A percentile compares a stretch with the other conserved stretches of the same genome.
Conservation (phyloP, 768 basidiomycete species). For the Mrakia gelida region DNA sequence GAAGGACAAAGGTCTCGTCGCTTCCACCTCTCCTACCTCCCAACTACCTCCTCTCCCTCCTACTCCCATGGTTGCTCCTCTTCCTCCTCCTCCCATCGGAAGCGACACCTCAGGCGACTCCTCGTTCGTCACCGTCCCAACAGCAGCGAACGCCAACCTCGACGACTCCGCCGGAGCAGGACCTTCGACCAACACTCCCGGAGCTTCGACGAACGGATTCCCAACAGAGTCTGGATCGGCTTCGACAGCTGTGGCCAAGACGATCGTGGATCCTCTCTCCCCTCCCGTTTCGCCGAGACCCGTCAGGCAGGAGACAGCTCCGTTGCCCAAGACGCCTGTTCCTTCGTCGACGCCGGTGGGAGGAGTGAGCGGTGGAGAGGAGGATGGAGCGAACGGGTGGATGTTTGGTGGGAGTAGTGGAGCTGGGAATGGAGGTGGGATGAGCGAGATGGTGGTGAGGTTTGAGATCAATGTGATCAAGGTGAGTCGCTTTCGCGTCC, state of each 20-base stretch:
- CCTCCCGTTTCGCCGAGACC: conserved; percentile 30
- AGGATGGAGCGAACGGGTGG: conserved; percentile 45
- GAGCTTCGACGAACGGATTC: background rate
- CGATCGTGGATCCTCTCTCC: conserved; percentile 29
- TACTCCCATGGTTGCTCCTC: background rate
- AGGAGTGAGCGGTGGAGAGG: conserved; percentile 23
- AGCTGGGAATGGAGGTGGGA: conserved; percentile 33
- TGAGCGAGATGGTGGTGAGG: conserved; percentile 76
- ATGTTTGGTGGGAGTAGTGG: conserved; percentile 36
- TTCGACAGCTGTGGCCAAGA: background rate
- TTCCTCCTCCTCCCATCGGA: background rate
- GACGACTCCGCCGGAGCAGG: background rate
- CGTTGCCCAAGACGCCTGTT: no score
- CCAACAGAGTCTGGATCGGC: background rate
- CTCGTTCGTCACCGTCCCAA: background rate
- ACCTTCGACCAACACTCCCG: background rate
- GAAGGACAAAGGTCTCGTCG: background rate
- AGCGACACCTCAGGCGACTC: background rate
- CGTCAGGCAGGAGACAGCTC: background rate
- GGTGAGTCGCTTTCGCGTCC: conserved; percentile 51
- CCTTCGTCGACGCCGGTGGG: conserved; percentile 24
- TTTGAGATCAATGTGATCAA: conserved; percentile 98
- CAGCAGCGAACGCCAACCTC: background rate
- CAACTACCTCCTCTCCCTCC: background rate
- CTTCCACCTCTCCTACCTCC: conserved; percentile 27